Evolutionary conservation across 345 rosid species (phyloP).

Genomic region (Pugionium dolabratum): DNA sequence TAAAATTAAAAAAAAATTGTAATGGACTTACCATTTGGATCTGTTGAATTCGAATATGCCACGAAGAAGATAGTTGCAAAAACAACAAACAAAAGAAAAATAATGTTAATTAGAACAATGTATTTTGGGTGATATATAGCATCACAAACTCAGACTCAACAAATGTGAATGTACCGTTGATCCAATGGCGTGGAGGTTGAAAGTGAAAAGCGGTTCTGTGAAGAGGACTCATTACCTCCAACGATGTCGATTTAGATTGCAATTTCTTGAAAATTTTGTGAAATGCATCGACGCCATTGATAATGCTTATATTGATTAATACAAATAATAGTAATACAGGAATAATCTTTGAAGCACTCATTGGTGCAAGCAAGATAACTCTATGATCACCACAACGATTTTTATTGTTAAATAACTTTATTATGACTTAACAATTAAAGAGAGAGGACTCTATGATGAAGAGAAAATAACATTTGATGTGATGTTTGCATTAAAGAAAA

Average conservation of each 20-base stretch:
- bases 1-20: not conserved
- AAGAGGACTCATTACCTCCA: constrained; percentile 25
- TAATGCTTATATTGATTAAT: constrained; percentile 29
- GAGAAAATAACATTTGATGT: not conserved
- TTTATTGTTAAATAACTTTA: not conserved
- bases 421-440: not conserved
- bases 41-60: constrained; percentile 27
- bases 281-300: constrained; percentile 52
- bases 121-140: not conserved
- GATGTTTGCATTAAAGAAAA: constrained; percentile 2
- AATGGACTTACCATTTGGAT: constrained; percentile 40
- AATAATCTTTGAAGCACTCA: constrained; percentile 26
- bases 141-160: not conserved
- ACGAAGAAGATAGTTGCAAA: constrained; percentile 4
- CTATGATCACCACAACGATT: constrained; percentile 19
- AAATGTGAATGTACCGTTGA: constrained; percentile 56
- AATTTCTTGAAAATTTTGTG: constrained; percentile 46
- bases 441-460: constrained; percentile 23
- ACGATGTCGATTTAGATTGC: constrained; percentile 43
- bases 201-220: constrained; percentile 75
- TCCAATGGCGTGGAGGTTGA: constrained; percentile 84
- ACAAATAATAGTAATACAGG: constrained; percentile 27
- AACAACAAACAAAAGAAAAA: constrained; percentile 17
- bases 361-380: constrained; percentile 20
- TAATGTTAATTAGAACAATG: constrained; percentile 13